These are phyloP conservation scores for Hymenoscyphus scutula DNA, from an alignment of 2,329 filamentous ascomycete genomes.

Conservation along the genomic window DNA sequence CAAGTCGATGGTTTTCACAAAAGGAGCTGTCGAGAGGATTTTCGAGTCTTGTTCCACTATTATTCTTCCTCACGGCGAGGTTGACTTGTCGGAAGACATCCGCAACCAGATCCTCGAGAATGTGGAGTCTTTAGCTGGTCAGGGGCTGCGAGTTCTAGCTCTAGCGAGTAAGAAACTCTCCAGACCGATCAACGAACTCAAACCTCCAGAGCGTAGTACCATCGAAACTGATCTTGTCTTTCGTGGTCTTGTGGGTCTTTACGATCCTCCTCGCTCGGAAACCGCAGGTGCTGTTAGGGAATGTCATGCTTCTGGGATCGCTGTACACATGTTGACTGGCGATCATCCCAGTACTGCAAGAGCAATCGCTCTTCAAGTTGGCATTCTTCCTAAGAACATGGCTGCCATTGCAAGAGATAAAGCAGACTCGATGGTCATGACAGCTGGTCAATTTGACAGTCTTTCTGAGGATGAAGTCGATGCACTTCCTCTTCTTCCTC, in stretches of 20 bases:
- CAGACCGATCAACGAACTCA: conserved; percentile 42
- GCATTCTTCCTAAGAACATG: conserved; percentile 56
- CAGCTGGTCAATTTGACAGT: conserved; percentile 46
- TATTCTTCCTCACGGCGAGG: conserved; percentile 51
- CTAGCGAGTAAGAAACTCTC: conserved; percentile 50
- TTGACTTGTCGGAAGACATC: conserved; percentile 49
- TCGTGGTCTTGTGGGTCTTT: conserved; percentile 63
- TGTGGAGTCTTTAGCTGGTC: conserved; percentile 61
- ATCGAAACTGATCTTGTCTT: conserved; percentile 53
- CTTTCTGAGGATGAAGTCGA: conserved; percentile 50
- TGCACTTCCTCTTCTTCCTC: conserved; percentile 46
- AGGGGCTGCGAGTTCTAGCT: conserved; percentile 68
- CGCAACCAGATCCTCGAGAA: conserved; percentile 59
- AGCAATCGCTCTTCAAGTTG: conserved; percentile 77
- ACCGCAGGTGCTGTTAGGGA: conserved; percentile 57
- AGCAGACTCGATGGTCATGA: conserved; percentile 67
- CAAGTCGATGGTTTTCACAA: conserved; percentile 70
- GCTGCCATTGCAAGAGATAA: conserved; percentile 64
- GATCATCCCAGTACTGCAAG: conserved; percentile 77
- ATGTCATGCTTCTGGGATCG: conserved; percentile 65
- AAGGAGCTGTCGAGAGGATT: conserved; percentile 58
- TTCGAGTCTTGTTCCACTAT: conserved; percentile 50
- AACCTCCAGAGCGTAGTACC: conserved; percentile 44
- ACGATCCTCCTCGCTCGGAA: conserved; percentile 57
- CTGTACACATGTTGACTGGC: conserved; percentile 79